Evolutionary conservation across 2,329 filamentous ascomycete species (phyloP), one percentile per base, ranked within the genome.

Genomic region (Lecanicillium sp.): DNA sequence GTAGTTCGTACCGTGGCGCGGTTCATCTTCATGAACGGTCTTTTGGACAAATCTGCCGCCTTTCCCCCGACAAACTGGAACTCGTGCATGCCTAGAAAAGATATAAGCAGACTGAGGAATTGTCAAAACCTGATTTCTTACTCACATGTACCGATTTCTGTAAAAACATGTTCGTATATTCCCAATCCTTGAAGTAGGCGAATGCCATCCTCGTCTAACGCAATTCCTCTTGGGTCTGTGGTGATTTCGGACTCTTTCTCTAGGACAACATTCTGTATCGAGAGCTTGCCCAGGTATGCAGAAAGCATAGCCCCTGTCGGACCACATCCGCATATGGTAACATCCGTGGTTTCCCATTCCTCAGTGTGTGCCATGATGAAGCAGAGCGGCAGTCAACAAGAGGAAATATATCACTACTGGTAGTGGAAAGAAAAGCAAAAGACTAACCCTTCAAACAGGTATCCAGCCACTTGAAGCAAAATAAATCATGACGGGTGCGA

Each of bases 201-300:
- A 27, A 58, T 51, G 4, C 52, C 55, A 38, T 57, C 55, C 32
- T 54, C 55, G 14, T 55, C 51, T 12, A 58, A 43, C 2, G 50
- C 50, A 28, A 58, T 56, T 4, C 55, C 55, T 5, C 55, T 42
- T 3, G 55, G 55, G 40, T 58, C 55, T 7, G 36, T 37, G 3
- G 43, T 54, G 19, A 58, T 47, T 9, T 44, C 43, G 4, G 18
- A 9, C 12, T 55, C 51, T 33, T 46, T 49, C 35, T 58, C 55
- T 6, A 58, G 35, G 3, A 56, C 42, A 15, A 57, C 32, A 29
- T 51, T 37, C 7, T 41, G 32, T 9, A 49, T 35, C 2, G 14
- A 18, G 14, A 41, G 34, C 8, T 37, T 37, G 4, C 49, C 38
- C 12, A 54, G 37, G 15, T 45, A 31, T 3, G 41, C 41, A 3